Base-by-base conservation (phyloP, 2,329 filamentous ascomycete genomes). In the Paecilomyces dactylethromorphus region DNA sequence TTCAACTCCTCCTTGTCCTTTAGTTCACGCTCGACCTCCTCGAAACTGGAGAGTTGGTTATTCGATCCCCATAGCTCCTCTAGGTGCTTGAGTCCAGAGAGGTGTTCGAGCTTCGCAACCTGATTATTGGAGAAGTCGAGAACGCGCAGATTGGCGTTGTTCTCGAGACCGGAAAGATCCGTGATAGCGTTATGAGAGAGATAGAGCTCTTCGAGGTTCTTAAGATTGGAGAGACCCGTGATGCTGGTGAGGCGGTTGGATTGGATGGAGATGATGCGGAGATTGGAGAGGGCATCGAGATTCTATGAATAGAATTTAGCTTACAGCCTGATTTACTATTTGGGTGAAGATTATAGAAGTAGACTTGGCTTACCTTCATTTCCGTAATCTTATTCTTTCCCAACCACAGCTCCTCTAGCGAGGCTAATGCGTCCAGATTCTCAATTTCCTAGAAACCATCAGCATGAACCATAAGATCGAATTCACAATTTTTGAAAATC, bases 381-480 rank as follows among this genome's bases (percentile, higher is more conserved):
- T 92, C 85, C 0, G 88, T 89, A 67, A 99, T 96, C 72, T 96
- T 97, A 79, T 97, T 97, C 82, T 96, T 97, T 59, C 91, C 94
- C 18, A 97, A 78, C 92, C 92, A 97, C 15, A 97, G 81, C 73
- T 96, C 87, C 72, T 95, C 88, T n/a, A 99, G 78, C 7, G 83
- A 82, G n/a, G 81, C 83, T 53, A 97, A 78, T 1, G 84, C 83
- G 49, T 94, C 90, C 32, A 99, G 81, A 61, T 94, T 94, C 69
- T 92, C 83, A 58, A 99, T 92, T 72, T 93, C 88, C 78, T 81
- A 60, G 21, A 3, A 29, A 31, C 53, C 33, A n/a, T 45, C n/a
- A 45, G 39, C 39, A 18, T n/a, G 54, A 66, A 3, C n/a, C 39
- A 11, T 35, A 18, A 21, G 26, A 18, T 56, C 22, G 39, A 11